Conservation (phyloP, 306 rosid species). For the Potentilla sterilis region DNA sequence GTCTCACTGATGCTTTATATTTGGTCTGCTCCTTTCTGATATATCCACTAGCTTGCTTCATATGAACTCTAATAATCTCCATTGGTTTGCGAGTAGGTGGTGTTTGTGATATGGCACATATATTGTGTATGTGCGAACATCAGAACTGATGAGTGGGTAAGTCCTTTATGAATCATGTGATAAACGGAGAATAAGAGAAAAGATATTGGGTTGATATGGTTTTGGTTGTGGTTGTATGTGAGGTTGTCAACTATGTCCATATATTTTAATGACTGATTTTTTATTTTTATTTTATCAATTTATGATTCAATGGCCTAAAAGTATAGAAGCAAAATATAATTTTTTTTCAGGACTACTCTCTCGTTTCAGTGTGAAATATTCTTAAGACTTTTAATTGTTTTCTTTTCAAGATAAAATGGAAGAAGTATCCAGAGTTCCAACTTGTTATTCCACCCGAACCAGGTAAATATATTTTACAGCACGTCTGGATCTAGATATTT, state of each 20-base stretch:
- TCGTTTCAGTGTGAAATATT: not conserved
- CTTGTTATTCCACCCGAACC: conserved; percentile 23
- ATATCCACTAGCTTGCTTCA: not conserved
- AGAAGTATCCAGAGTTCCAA: conserved; percentile 52
- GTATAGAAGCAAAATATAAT: not conserved
- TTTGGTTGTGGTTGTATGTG: not conserved
- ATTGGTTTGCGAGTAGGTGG: conserved; percentile 22
- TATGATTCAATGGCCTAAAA: not conserved
- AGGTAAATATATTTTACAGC: conserved; percentile 29
- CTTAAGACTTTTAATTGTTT: not conserved
- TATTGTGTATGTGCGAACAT: conserved; percentile 45
- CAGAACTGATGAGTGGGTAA: conserved; percentile 61
- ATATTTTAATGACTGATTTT: not conserved
- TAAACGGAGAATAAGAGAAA: not conserved
- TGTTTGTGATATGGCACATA: conserved; percentile 43
- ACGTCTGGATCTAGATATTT: not conserved
- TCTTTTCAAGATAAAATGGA: conserved; percentile 41
- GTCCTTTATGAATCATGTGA: conserved; percentile 7
- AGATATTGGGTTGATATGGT: not conserved
- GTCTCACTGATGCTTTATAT: not conserved
- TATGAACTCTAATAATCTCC: not conserved
- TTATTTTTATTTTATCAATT: not conserved
- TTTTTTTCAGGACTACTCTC: not conserved
- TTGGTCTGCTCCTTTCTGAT: not conserved
- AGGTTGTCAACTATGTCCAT: not conserved